A percentile compares a stretch with the other conserved stretches of the same genome.
Evolutionary conservation across 257 asterid genomes (phyloP).

Genomic region (Leptodermis oblonga): DNA sequence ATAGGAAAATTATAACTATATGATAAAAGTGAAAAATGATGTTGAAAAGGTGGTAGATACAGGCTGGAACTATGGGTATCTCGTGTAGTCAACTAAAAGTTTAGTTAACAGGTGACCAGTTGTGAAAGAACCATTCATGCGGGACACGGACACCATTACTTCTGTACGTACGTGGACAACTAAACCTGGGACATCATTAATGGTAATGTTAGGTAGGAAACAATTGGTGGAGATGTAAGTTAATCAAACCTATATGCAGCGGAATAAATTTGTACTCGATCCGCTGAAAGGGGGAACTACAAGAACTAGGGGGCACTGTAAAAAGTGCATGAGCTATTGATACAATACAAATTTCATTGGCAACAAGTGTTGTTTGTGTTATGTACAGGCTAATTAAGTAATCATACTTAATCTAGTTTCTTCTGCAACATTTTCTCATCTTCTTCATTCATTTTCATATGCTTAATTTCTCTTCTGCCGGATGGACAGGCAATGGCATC

Average conservation of each 20-base stretch:
- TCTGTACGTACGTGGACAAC: neutral
- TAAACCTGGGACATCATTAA: constrained; percentile 9
- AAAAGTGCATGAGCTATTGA: constrained; percentile 3
- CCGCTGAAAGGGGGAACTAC: no score
- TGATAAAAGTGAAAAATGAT: neutral
- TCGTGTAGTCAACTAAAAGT: constrained; percentile 49
- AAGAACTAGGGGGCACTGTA: constrained; percentile 18
- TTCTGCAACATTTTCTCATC: constrained; percentile 9
- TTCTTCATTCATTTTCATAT: constrained; percentile 16
- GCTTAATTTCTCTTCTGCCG: constrained; percentile 21
- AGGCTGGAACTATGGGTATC: constrained; percentile 49
- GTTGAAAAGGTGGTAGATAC: constrained; percentile 22
- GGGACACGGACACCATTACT: neutral
- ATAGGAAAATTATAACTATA: neutral
- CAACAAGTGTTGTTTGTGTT: constrained; percentile 13
- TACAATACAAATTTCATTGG: neutral
- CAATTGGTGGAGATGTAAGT: no score
- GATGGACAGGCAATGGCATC: no score
- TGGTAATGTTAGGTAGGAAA: no score
- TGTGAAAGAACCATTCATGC: constrained; percentile 11
- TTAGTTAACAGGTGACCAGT: constrained; percentile 16
- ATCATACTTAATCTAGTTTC: constrained; percentile 22
- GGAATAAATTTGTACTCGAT: no score
- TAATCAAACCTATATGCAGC: no score
- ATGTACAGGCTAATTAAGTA: constrained; percentile 38